A percentile compares a stretch with the other conserved stretches of the same genome.
phyloP scores from a whole-genome alignment of 2,329 filamentous ascomycete genomes.

The Alternaria sp. region DNA sequence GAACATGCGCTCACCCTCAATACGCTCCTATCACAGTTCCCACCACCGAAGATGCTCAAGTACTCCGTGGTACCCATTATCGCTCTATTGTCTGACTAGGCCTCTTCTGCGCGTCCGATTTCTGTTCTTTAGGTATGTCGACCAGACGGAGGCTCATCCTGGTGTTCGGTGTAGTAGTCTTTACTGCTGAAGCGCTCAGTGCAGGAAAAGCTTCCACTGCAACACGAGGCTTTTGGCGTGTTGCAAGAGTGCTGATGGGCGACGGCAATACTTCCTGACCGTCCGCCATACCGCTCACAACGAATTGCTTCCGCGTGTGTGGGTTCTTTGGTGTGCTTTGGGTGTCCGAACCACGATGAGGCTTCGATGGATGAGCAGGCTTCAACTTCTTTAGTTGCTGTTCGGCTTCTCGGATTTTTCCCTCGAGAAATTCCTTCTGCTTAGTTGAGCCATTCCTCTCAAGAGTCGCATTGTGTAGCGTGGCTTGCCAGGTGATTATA shows the following conservation, averaged over 20 bases:
- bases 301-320: neutral
- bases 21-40: neutral
- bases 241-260: neutral
- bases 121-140: neutral
- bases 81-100: neutral
- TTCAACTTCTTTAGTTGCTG: neutral
- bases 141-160: slow-evolving; percentile 4
- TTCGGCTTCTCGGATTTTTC: neutral
- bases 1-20: neutral
- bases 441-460: neutral
- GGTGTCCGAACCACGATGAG: neutral
- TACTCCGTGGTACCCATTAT: neutral
- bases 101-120: neutral
- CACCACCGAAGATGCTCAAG: neutral
- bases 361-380: neutral
- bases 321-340: neutral
- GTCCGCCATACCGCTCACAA: neutral
- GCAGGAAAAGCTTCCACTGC: neutral
- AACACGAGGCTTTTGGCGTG: neutral
- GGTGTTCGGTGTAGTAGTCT: neutral
- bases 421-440: neutral
- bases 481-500: neutral
- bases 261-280: neutral
- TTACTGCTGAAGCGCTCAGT: neutral
- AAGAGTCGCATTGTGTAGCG: neutral